Evolutionary conservation across 768 basidiomycete genomes (phyloP), one percentile per base, ranked within the genome.

Genomic region (Termitomyces sp.): DNA sequence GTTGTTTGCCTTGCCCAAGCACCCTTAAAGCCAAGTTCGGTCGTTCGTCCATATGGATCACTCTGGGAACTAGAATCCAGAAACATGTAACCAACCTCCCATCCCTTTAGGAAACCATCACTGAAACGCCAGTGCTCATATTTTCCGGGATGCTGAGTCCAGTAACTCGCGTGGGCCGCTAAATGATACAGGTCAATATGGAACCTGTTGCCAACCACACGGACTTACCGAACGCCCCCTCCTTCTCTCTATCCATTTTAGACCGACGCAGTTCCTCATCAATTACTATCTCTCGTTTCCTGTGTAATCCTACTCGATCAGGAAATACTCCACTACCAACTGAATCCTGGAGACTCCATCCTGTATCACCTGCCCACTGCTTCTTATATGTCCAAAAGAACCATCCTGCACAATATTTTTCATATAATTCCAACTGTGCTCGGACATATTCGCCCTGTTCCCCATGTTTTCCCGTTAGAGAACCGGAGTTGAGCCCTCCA

Each of bases 341-440:
- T 0, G 87, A 86, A 68, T 91, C 85, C 57, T 78, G 74, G 37
- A 87, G 80, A 29, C 82, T 82, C 92, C 91, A 92, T 0, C 90
- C 90, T 4, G 72, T 78, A 71, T 93, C 91, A 55, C 85, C 84
- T 4, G 67, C 69, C 5, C 72, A 66, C 50, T 84, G 78, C 69
- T 92, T 90, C 75, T 85, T 91, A 66, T 84, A 87, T 37, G 88
- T 91, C 92, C 92, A 92, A 67, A 88, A 93, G 73, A 86, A 93
- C 80, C 82, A 88, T 5, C 92, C 92, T 0, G 80, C 83, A 58
- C 88, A 87, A 36, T 71, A 62, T 46, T 70, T 67, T 56, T 91
- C 88, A 59, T 81, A 92, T 39, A 89, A 63, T 20, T 76, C 78
- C 48, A 92, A 70, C 68, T 94, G 84, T 4, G 90, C 86, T 18